These are phyloP conservation scores for Nitzschia sp. DNA, from an alignment of 108 stramenopile genomes.

Conservation along the genomic window DNA sequence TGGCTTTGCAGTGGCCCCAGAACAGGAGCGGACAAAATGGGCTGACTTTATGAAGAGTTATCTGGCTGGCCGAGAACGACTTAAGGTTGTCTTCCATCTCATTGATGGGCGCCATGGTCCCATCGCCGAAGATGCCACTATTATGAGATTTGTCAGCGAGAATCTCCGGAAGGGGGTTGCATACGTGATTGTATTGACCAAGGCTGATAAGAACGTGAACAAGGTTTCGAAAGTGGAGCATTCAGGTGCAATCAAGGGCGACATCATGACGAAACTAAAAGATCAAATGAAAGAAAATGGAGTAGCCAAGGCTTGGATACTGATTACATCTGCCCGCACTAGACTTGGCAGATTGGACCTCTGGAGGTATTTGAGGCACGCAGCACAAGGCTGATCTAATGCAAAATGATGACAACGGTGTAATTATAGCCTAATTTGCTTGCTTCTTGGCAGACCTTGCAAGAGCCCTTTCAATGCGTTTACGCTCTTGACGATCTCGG, in stretches of 20 bases:
- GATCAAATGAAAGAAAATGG: slow-evolving; percentile 67
- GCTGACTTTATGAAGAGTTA: slow-evolving; percentile 77
- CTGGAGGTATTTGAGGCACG: slow-evolving; percentile 76
- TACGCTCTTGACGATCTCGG: slow-evolving; percentile 72
- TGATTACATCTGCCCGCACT: slow-evolving; percentile 80
- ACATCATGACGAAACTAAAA: slow-evolving; percentile 58
- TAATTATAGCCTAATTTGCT: not conserved
- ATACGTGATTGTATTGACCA: slow-evolving; percentile 91
- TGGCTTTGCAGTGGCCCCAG: slow-evolving; percentile 92
- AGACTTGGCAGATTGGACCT: slow-evolving; percentile 83
- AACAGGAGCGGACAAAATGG: slow-evolving; percentile 80
- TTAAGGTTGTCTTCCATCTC: slow-evolving; percentile 88
- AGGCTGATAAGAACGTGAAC: slow-evolving; percentile 92
- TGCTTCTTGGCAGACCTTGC: slow-evolving; percentile 22
- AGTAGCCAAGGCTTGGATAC: slow-evolving; percentile 68
- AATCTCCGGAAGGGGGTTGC: slow-evolving; percentile 45
- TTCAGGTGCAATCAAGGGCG: slow-evolving; percentile 63
- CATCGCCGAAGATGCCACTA: slow-evolving; percentile 84
- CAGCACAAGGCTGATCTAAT: slow-evolving; percentile 40
- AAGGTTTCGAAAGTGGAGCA: slow-evolving; percentile 50
- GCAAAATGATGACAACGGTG: not conserved
- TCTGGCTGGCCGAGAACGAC: slow-evolving; percentile 56
- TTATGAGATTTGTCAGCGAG: slow-evolving; percentile 79
- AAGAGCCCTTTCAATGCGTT: slow-evolving; percentile 64
- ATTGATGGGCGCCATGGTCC: slow-evolving; percentile 91